phyloP scores from a whole-genome alignment of 441 rosid genomes.

The Jatropha podagrica region DNA sequence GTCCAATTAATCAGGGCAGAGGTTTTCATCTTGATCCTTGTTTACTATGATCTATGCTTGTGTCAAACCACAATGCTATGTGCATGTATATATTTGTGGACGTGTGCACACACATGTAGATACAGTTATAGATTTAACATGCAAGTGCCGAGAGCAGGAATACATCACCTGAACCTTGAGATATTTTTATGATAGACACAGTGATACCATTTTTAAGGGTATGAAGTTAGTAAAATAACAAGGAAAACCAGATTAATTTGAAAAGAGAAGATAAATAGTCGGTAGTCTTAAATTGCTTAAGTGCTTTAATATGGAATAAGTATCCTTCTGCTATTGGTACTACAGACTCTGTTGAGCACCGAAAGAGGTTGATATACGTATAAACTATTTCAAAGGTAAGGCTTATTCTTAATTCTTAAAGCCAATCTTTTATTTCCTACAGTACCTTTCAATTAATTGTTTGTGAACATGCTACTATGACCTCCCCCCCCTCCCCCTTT shows the following conservation, averaged over 20 bases:
- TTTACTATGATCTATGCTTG: constrained; percentile 6
- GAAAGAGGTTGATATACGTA: not conserved
- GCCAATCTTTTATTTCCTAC: not conserved
- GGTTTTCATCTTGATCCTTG: constrained; percentile 44
- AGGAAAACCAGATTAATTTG: not conserved
- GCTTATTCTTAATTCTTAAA: not conserved
- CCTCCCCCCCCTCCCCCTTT: not conserved
- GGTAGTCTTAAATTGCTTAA: not conserved
- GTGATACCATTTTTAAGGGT: not conserved
- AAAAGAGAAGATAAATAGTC: not conserved
- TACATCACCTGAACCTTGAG: not conserved
- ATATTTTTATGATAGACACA: not conserved
- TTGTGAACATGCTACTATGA: not conserved
- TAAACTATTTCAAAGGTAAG: not conserved
- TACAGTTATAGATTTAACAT: not conserved
- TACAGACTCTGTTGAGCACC: not conserved
- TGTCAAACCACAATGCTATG: not conserved
- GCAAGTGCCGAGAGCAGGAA: not conserved
- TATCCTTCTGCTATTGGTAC: not conserved
- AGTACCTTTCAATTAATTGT: not conserved
- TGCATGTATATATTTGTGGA: not conserved
- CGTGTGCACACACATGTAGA: not conserved
- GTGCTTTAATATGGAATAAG: not conserved
- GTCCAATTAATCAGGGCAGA: constrained; percentile 87
- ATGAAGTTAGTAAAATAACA: not conserved